phyloP scores from a whole-genome alignment of 1,284 basidiomycete species.

The Puccinia horiana region DNA sequence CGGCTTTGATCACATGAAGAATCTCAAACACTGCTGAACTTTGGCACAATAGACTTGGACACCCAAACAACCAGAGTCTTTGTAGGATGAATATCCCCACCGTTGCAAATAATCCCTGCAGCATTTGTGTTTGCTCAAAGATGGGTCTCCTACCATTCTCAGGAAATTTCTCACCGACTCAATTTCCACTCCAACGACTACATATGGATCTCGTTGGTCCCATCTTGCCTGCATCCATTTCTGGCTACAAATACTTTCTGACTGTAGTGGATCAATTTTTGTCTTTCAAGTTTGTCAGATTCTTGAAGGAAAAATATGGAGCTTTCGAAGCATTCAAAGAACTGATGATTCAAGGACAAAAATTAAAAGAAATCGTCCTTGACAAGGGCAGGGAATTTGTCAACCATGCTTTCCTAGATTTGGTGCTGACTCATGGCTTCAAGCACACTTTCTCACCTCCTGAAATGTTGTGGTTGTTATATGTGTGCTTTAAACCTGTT shows the following conservation, averaged over 20 bases:
- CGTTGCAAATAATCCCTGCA: background rate
- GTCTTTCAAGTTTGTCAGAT: background rate
- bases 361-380: background rate
- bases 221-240: background rate
- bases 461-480: too few species aligned
- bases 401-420: conserved; percentile 54
- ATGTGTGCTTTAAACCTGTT: too few species aligned
- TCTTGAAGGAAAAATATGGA: background rate
- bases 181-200: background rate
- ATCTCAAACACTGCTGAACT: background rate
- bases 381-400: conserved; percentile 59
- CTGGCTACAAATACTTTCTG: conserved; percentile 10
- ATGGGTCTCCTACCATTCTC: background rate
- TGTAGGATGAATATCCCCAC: background rate
- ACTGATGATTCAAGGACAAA: background rate
- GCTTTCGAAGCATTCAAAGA: background rate
- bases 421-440: conserved; percentile 57
- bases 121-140: background rate
- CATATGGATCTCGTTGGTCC: conserved; percentile 18
- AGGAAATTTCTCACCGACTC: background rate
- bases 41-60: conserved; percentile 3
- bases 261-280: too few species aligned
- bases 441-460: conserved; percentile 57
- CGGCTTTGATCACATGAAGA: background rate
- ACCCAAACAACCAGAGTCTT: background rate